Conservation (phyloP, 495 filamentous ascomycete species). For the Talaromyces proteolyticus region DNA sequence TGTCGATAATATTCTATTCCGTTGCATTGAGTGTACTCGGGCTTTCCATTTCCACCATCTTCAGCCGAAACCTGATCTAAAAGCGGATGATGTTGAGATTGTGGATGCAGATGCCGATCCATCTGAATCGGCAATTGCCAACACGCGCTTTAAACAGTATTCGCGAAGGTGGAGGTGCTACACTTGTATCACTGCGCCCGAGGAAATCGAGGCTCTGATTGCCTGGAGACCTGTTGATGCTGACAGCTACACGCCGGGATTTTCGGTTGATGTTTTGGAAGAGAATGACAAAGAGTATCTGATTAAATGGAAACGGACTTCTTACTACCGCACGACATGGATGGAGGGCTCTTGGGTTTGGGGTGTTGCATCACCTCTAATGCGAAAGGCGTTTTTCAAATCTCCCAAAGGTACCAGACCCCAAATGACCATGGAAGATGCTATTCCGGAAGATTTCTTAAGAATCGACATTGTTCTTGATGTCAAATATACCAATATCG, state of each 20-base stretch:
- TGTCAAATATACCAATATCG: slow-evolving; percentile 54
- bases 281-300: slow-evolving; percentile 84
- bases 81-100: slow-evolving; percentile 24
- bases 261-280: slow-evolving; percentile 45
- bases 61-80: slow-evolving; percentile 32
- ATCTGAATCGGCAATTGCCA: slow-evolving; percentile 31
- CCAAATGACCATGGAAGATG: slow-evolving; percentile 67
- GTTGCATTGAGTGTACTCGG: slow-evolving; percentile 71
- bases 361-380: slow-evolving; percentile 56
- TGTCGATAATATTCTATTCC: slow-evolving; percentile 68
- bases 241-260: slow-evolving; percentile 25
- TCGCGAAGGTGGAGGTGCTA: slow-evolving; percentile 65
- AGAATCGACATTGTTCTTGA: slow-evolving; percentile 85
- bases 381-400: slow-evolving; percentile 70
- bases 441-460: slow-evolving; percentile 77
- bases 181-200: slow-evolving; percentile 54
- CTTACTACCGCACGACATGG: slow-evolving; percentile 78
- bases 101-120: background rate
- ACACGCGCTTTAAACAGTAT: slow-evolving; percentile 55
- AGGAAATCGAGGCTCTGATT: slow-evolving; percentile 64
- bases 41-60: slow-evolving; percentile 81
- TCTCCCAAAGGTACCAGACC: slow-evolving; percentile 57
- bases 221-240: slow-evolving; percentile 74
- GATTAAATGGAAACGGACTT: slow-evolving; percentile 75
- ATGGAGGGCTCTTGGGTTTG: slow-evolving; percentile 84